Conservation (phyloP, 2,329 filamentous ascomycete genomes). For the Raffaelea deltoideospora region DNA sequence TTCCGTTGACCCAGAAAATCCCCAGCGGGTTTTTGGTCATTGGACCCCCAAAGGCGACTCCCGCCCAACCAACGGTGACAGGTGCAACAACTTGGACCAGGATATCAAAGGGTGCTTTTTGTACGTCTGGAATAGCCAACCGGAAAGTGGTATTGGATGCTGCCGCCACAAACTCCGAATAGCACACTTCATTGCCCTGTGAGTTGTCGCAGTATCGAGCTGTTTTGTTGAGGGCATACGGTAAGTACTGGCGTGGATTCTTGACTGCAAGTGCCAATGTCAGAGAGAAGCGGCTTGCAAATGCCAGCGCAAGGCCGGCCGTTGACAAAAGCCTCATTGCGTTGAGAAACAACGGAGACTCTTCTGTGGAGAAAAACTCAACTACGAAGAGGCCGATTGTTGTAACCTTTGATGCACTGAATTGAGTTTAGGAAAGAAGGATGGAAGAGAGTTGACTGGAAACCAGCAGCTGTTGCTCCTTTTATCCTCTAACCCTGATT, state of each 20-base stretch:
- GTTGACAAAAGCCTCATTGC: too few relatives aligned
- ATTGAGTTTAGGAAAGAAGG: too few relatives aligned
- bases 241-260: neutral
- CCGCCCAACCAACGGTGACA: slow-evolving; percentile 20
- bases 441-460: too few relatives aligned
- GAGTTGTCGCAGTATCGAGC: slow-evolving; percentile 10
- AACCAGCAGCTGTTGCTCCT: too few relatives aligned
- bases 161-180: slow-evolving; percentile 12
- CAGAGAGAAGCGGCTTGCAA: neutral
- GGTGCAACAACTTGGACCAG: slow-evolving; percentile 22
- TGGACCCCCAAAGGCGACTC: slow-evolving; percentile 22
- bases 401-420: too few relatives aligned
- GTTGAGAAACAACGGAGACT: neutral
- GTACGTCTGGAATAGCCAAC: slow-evolving; percentile 17
- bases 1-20: slow-evolving; percentile 20
- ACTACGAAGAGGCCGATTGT: too few relatives aligned
- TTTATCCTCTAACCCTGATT: too few relatives aligned
- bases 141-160: slow-evolving; percentile 11
- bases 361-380: too few relatives aligned
- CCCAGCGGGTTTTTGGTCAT: slow-evolving; percentile 24
- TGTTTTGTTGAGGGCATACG: neutral
- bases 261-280: neutral
- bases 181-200: slow-evolving; percentile 11
- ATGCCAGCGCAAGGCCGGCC: neutral
- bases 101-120: slow-evolving; percentile 18